Conservation (phyloP, 192 early-diverging fungal genomes). For the Coemansia sp. region DNA sequence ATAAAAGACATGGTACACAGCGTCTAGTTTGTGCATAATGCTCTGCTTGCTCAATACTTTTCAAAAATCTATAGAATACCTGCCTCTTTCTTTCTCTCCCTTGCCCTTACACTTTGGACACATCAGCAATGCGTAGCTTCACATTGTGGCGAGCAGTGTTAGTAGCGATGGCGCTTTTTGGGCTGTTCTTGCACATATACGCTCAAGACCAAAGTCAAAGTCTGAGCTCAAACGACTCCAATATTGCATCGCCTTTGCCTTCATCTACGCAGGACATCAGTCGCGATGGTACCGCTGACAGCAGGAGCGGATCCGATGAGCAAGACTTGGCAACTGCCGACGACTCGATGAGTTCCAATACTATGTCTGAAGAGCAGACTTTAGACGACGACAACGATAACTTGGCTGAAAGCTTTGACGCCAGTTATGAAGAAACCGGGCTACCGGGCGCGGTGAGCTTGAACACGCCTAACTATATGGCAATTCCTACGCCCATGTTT, state of each 20-base stretch:
- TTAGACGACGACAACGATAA: neutral
- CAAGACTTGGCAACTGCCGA: neutral
- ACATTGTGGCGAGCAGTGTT: neutral
- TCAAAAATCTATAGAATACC: neutral
- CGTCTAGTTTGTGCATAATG: neutral
- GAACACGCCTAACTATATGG: conserved; percentile 32
- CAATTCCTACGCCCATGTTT: conserved; percentile 47
- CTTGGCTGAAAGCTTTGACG: conserved; percentile 24
- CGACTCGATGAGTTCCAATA: neutral
- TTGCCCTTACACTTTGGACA: neutral
- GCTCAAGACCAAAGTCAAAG: conserved; percentile 2
- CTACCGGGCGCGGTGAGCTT: conserved; percentile 27
- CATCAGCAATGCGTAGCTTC: neutral
- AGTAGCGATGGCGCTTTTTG: neutral
- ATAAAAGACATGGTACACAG: neutral
- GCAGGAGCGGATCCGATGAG: neutral
- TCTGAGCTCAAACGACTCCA: neutral
- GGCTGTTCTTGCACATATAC: neutral
- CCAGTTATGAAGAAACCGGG: conserved; percentile 44
- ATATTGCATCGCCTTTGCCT: neutral
- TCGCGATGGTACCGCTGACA: neutral
- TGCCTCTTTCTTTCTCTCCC: neutral
- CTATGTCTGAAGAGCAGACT: neutral
- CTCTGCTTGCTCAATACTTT: neutral
- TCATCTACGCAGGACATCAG: neutral